These are phyloP conservation scores for Raphanus sativus DNA, from an alignment of 345 rosid species.

Conservation along the genomic window DNA sequence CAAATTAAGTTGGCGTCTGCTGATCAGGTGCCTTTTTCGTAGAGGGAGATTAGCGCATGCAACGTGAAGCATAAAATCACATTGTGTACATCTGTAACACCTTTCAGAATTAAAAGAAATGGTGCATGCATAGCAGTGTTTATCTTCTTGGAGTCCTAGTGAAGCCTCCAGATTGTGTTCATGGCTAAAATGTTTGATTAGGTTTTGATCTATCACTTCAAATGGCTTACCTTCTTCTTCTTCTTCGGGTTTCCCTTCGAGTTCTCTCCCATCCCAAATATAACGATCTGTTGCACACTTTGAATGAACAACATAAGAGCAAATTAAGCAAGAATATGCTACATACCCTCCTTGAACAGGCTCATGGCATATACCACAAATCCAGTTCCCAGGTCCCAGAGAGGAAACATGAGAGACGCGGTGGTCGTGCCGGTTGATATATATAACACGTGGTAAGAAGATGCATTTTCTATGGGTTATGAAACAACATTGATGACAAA, in stretches of 20 bases:
- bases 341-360: background rate
- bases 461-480: background rate
- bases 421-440: constrained; percentile 8
- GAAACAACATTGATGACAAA: background rate
- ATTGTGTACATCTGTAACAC: background rate
- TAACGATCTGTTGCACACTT: background rate
- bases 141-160: background rate
- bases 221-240: background rate
- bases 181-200: constrained; percentile 3
- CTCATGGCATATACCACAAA: background rate
- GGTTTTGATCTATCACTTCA: background rate
- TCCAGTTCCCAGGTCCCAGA: background rate
- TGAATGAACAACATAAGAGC: background rate
- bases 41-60: background rate
- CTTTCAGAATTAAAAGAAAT: background rate
- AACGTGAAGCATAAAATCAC: background rate
- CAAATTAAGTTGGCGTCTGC: background rate
- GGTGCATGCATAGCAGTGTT: background rate
- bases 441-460: background rate
- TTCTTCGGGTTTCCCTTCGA: background rate
- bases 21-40: background rate
- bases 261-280: background rate
- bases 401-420: background rate
- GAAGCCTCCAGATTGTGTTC: background rate
- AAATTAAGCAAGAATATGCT: constrained; percentile 4